Evolutionary conservation across 495 filamentous ascomycete species (phyloP).

Genomic region (Penicillium macrosclerotiorum): DNA sequence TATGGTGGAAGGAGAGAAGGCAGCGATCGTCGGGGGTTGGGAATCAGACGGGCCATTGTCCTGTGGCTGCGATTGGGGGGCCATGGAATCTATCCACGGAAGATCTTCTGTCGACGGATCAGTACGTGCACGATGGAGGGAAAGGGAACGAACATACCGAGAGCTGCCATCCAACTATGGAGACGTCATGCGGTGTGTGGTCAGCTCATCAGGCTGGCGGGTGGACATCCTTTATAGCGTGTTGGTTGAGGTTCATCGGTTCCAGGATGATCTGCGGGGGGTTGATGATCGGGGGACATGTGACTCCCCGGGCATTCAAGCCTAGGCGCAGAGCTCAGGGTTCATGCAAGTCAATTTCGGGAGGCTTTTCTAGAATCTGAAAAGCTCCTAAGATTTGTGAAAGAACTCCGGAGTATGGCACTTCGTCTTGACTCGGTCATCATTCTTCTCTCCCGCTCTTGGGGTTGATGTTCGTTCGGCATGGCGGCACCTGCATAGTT

Average conservation of each 20-base stretch:
- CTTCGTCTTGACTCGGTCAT: neutral
- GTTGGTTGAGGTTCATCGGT: constrained; percentile 17
- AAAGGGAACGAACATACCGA: constrained; percentile 47
- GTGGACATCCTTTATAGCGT: constrained; percentile 13
- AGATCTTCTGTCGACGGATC: constrained; percentile 47
- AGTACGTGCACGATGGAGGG: constrained; percentile 14
- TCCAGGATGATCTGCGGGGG: constrained; percentile 28
- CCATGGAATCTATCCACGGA: constrained; percentile 64
- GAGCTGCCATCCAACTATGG: constrained; percentile 60
- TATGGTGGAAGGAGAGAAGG: constrained; percentile 82
- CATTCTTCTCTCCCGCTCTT: neutral
- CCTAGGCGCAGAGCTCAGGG: no score
- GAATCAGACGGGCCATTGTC: constrained; percentile 42
- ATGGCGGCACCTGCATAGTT: constrained; percentile 10
- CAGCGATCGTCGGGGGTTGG: constrained; percentile 70
- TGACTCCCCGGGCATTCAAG: constrained; percentile 20
- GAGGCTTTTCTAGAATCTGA: no score
- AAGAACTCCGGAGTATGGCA: neutral
- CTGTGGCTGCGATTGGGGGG: constrained; percentile 39
- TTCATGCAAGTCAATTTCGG: no score
- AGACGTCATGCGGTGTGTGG: constrained; percentile 32
- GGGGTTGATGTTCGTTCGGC: constrained; percentile 1
- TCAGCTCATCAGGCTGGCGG: constrained; percentile 22
- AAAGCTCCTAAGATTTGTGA: no score
- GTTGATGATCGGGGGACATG: constrained; percentile 19